Evolutionary conservation across 768 basidiomycete genomes (phyloP).

Genomic region (Calocybe cyanea): DNA sequence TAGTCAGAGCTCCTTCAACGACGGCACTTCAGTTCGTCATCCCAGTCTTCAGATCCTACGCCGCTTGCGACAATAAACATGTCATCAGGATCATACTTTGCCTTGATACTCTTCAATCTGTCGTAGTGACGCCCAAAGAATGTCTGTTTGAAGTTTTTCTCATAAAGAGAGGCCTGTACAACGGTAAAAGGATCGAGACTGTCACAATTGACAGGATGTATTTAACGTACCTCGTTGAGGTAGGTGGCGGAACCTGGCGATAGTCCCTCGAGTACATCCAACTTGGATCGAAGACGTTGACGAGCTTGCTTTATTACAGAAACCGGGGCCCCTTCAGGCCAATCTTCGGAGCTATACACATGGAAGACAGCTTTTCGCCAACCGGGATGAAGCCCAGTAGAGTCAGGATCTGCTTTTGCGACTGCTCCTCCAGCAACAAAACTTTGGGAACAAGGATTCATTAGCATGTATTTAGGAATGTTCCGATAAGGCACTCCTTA

Average conservation of each 20-base stretch:
- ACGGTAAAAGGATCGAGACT: neutral
- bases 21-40: slow-evolving; percentile 15
- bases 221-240: slow-evolving; percentile 46
- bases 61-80: slow-evolving; percentile 46
- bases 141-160: slow-evolving; percentile 32
- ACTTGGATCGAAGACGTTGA: slow-evolving; percentile 10
- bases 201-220: too few species aligned
- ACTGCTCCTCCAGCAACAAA: slow-evolving; percentile 36
- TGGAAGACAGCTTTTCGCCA: slow-evolving; percentile 41
- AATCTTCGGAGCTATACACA: slow-evolving; percentile 17
- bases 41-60: slow-evolving; percentile 51
- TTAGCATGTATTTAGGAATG: neutral
- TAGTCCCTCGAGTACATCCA: slow-evolving; percentile 20
- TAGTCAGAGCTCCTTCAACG: too few species aligned
- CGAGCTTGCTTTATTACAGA: slow-evolving; percentile 8
- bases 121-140: slow-evolving; percentile 46
- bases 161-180: slow-evolving; percentile 37
- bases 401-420: slow-evolving; percentile 27
- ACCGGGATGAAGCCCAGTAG: slow-evolving; percentile 40
- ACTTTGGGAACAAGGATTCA: too few species aligned
- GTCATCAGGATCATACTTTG: slow-evolving; percentile 4
- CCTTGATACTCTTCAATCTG: slow-evolving; percentile 37
- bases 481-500: neutral
- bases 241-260: slow-evolving; percentile 38
- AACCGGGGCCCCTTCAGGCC: slow-evolving; percentile 16